Evolutionary conservation across 805 yeast genomes (phyloP).

Genomic region (Debaryomyces tyrocola): DNA sequence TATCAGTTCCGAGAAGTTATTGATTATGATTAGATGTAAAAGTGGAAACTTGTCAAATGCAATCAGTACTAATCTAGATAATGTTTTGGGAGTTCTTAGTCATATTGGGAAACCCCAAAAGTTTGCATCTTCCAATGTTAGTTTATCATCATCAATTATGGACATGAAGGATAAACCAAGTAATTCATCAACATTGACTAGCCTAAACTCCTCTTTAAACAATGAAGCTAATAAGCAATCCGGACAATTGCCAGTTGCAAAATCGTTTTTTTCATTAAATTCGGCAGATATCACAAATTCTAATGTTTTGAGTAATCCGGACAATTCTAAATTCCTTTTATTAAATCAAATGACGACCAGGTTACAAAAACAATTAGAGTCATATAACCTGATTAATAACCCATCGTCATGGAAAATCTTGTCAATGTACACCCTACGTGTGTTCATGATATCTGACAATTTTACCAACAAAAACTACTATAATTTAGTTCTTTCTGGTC

Average conservation of each 20-base stretch:
- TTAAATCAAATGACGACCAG: conserved; percentile 35
- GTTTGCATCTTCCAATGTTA: conserved; percentile 20
- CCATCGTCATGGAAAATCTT: conserved; percentile 46
- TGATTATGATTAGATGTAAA: conserved; percentile 35
- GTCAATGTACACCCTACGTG: conserved; percentile 36
- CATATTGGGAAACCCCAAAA: conserved; percentile 7
- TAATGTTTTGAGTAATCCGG: conserved; percentile 24
- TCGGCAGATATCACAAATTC: conserved; percentile 18
- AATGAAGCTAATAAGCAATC: background rate
- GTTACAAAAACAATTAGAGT: conserved; percentile 36
- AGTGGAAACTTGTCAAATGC: conserved; percentile 24
- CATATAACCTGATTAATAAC: conserved; percentile 24
- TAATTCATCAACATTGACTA: conserved; percentile 24
- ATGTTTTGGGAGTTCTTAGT: conserved; percentile 25
- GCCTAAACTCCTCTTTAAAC: conserved; percentile 13
- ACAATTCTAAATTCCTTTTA: conserved; percentile 20
- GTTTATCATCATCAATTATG: conserved; percentile 40
- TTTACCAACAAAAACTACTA: conserved; percentile 23
- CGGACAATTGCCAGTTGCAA: background rate
- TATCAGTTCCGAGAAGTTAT: conserved; percentile 26
- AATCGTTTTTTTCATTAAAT: conserved; percentile 19
- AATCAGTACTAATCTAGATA: conserved; percentile 25
- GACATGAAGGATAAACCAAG: conserved; percentile 22
- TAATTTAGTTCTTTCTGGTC: conserved; percentile 26
- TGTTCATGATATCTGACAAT: conserved; percentile 29